Evolutionary conservation across 2,329 filamentous ascomycete species (phyloP).

Genomic region (Botryotinia narcissicola): DNA sequence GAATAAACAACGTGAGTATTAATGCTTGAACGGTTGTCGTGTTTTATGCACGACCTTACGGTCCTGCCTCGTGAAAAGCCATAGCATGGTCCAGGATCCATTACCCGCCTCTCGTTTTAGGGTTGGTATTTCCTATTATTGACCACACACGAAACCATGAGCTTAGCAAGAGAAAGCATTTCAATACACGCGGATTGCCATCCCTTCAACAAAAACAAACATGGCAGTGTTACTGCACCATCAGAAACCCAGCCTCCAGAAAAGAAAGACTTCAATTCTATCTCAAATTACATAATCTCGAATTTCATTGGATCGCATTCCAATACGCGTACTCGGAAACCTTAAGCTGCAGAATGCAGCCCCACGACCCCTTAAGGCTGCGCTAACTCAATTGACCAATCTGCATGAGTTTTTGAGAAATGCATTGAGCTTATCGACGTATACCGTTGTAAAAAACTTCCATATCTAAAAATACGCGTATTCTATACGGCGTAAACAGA

Average conservation of each 20-base stretch:
- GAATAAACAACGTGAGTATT: no score
- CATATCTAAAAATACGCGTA: neutral
- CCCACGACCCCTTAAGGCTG: neutral
- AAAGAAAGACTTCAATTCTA: neutral
- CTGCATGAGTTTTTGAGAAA: neutral
- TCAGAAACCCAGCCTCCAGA: neutral
- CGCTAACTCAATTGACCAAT: neutral
- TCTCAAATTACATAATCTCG: neutral
- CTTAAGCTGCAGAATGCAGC: neutral
- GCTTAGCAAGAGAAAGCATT: neutral
- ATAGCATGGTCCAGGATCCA: neutral
- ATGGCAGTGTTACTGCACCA: neutral
- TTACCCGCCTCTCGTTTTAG: neutral
- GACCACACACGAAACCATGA: neutral
- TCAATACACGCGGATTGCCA: no score
- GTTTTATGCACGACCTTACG: neutral
- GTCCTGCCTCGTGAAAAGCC: neutral
- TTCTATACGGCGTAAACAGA: neutral
- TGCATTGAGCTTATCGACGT: neutral
- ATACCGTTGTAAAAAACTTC: neutral
- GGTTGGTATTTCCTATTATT: neutral
- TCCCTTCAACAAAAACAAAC: neutral
- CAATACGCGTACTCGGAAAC: neutral
- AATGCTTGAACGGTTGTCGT: neutral
- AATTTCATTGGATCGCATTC: neutral